These are phyloP conservation scores for Colletotrichum spinosum DNA, from an alignment of 2,329 filamentous ascomycete species.

Conservation along the genomic window DNA sequence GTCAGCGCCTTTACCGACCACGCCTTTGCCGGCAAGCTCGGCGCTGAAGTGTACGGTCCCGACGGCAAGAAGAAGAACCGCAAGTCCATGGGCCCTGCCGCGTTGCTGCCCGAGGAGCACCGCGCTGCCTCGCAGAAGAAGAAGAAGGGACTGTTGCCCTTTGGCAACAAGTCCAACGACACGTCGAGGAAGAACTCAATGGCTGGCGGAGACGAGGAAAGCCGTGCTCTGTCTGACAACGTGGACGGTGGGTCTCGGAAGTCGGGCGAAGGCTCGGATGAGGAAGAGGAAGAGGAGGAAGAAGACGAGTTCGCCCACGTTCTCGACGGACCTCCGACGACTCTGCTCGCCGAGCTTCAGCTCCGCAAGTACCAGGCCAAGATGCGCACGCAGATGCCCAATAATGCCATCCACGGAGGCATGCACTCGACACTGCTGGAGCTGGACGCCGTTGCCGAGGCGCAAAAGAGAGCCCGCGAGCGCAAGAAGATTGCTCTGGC, in stretches of 20 bases:
- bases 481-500: conserved; percentile 85
- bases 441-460: conserved; percentile 89
- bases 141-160: conserved; percentile 61
- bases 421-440: conserved; percentile 92
- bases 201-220: conserved; percentile 40
- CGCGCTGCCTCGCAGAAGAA: conserved; percentile 52
- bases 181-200: conserved; percentile 32
- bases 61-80: conserved; percentile 58
- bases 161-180: conserved; percentile 52
- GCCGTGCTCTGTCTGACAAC: conserved; percentile 41
- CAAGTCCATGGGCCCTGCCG: conserved; percentile 48
- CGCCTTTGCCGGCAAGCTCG: conserved; percentile 80
- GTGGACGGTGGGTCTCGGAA: conserved; percentile 45
- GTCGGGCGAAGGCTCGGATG: conserved; percentile 41
- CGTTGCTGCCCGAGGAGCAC: conserved; percentile 40
- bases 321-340: conserved; percentile 82
- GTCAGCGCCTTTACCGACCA: conserved; percentile 94
- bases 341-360: conserved; percentile 91
- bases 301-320: conserved; percentile 33
- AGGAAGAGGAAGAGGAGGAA: conserved; percentile 57
- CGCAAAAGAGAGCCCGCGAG: conserved; percentile 80
- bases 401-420: conserved; percentile 74
- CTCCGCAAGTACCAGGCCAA: conserved; percentile 91
- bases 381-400: conserved; percentile 77
- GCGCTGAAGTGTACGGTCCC: conserved; percentile 78